Conservation (phyloP, 2,329 filamentous ascomycete genomes). For the Fusarium oxysporum region DNA sequence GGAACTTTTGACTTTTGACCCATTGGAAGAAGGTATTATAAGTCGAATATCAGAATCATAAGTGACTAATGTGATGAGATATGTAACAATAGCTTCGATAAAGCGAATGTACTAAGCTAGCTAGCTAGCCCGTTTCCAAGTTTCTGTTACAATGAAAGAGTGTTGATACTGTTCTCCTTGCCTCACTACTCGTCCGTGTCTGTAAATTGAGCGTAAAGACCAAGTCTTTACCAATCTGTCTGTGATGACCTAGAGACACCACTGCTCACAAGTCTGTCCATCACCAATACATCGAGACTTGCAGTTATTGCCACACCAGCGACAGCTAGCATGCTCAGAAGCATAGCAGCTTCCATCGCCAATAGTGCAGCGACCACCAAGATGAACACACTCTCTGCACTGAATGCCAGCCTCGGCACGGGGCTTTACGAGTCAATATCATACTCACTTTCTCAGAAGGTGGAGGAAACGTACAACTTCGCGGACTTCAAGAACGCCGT, state of each 20-base stretch:
- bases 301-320: background rate
- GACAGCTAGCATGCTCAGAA: background rate
- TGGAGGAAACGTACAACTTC: background rate
- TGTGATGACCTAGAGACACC: background rate
- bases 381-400: background rate
- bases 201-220: too few species aligned
- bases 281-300: background rate
- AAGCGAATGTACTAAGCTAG: background rate
- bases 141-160: accelerated
- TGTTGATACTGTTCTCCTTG: accelerated
- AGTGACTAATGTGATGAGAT: accelerated
- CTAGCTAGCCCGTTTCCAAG: accelerated
- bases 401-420: background rate
- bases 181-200: accelerated
- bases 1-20: too few species aligned
- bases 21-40: too few species aligned
- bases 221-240: background rate
- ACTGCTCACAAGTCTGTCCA: background rate
- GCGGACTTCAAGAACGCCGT: background rate
- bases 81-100: accelerated
- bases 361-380: background rate
- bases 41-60: background rate
- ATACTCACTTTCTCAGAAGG: background rate
- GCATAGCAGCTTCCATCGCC: background rate
- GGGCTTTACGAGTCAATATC: background rate